Evolutionary conservation across 257 asterid species (phyloP).

Genomic region (Plantago major): DNA sequence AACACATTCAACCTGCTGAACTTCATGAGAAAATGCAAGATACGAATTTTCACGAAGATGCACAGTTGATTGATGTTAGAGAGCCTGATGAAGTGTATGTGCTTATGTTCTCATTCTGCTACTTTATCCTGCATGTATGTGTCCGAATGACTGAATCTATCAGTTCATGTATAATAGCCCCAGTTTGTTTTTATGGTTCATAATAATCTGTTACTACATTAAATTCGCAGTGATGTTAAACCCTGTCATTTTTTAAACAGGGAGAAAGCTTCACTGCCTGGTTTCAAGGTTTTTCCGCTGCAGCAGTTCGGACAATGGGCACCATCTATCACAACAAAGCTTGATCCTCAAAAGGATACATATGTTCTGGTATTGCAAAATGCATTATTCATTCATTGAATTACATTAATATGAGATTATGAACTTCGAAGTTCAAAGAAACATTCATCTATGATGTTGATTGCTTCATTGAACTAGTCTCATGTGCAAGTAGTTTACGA

Average conservation of each 20-base stretch:
- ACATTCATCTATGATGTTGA: neutral
- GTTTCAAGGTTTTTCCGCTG: slow-evolving; percentile 87
- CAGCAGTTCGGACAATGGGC: slow-evolving; percentile 93
- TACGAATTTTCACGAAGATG: slow-evolving; percentile 71
- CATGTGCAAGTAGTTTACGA: neutral
- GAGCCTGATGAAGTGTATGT: slow-evolving; percentile 99
- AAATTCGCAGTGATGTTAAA: slow-evolving; percentile 8
- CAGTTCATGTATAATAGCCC: neutral
- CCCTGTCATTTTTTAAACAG: slow-evolving; percentile 35
- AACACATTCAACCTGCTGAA: slow-evolving; percentile 67
- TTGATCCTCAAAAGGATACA: slow-evolving; percentile 83
- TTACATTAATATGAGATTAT: neutral
- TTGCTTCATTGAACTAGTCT: slow-evolving; percentile 1
- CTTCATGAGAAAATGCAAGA: slow-evolving; percentile 80
- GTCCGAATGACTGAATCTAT: neutral
- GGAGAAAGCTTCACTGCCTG: slow-evolving; percentile 71
- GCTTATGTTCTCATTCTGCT: slow-evolving; percentile 3
- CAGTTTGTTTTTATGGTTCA: neutral
- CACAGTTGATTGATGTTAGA: slow-evolving; percentile 91
- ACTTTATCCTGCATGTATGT: slow-evolving; percentile 14
- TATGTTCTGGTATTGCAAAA: slow-evolving; percentile 57
- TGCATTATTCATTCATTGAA: neutral
- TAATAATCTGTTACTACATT: neutral
- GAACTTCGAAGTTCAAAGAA: neutral
- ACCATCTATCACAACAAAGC: slow-evolving; percentile 63